Conservation (phyloP, 1,284 basidiomycete genomes). For the Cryptococcus sp. region DNA sequence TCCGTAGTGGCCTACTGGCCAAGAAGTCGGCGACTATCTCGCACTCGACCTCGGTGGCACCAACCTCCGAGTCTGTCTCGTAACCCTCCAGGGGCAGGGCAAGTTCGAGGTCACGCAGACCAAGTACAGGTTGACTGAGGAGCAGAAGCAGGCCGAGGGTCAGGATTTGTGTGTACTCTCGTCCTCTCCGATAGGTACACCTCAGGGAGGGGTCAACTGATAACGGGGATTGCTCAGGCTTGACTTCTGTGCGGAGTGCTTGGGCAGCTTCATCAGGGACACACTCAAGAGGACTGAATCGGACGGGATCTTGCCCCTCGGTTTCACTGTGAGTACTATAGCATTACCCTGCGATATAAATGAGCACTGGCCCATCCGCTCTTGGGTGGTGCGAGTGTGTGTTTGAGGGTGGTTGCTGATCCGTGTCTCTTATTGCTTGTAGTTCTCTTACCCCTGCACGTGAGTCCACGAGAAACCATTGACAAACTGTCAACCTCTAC, state of each 20-base stretch:
- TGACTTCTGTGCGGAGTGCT: slow-evolving; percentile 94
- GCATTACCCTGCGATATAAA: background rate
- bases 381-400: background rate
- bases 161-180: slow-evolving; percentile 60
- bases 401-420: background rate
- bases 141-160: slow-evolving; percentile 97
- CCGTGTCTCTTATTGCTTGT: background rate
- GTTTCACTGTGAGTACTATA: slow-evolving; percentile 73
- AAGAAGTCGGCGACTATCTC: slow-evolving; percentile 86
- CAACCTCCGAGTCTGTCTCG: slow-evolving; percentile 95
- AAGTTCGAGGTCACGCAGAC: slow-evolving; percentile 98
- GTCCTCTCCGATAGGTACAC: background rate
- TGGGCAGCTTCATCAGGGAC: slow-evolving; percentile 78
- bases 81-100: slow-evolving; percentile 82
- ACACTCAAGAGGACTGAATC: slow-evolving; percentile 61
- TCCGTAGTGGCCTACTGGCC: slow-evolving; percentile 75
- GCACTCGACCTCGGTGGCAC: slow-evolving; percentile 96
- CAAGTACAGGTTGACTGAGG: slow-evolving; percentile 94
- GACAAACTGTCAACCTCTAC: background rate
- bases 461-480: slow-evolving; percentile 51
- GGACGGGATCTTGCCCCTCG: slow-evolving; percentile 74
- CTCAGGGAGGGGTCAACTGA: background rate
- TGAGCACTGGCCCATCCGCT: background rate
- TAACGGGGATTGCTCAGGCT: slow-evolving; percentile 53
- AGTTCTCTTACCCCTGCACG: slow-evolving; percentile 93